Percentiles rank a stretch among this genome's conserved stretches.
Conservation (phyloP, 1,139 yeast genomes). For the Blastobotrys illinoisensis region DNA sequence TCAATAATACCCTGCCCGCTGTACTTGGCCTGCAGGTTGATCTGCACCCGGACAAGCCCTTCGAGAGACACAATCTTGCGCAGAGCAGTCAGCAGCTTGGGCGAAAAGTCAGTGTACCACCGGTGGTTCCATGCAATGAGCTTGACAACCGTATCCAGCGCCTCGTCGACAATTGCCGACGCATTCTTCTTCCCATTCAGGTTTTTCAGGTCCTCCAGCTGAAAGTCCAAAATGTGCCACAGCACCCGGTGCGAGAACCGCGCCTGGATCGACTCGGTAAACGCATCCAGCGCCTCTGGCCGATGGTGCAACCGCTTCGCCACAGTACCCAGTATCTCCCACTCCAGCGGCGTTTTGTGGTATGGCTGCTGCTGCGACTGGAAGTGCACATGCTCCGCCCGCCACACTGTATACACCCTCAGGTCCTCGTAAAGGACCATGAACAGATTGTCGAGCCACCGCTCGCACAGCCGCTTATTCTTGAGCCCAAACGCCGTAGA, state of each 20-base stretch:
- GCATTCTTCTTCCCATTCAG: slow-evolving; percentile 16
- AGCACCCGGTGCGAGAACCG: slow-evolving; percentile 80
- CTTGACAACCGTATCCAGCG: slow-evolving; percentile 67
- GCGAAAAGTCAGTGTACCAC: slow-evolving; percentile 92
- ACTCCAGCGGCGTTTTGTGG: slow-evolving; percentile 78
- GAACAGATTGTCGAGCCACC: slow-evolving; percentile 90
- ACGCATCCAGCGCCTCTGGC: slow-evolving; percentile 77
- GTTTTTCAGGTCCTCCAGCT: slow-evolving; percentile 32
- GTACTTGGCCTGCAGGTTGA: slow-evolving; percentile 70
- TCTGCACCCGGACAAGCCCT: slow-evolving; percentile 70
- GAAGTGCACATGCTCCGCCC: slow-evolving; percentile 81
- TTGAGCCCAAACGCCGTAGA: slow-evolving; percentile 34
- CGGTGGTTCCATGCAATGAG: slow-evolving; percentile 92
- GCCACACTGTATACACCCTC: slow-evolving; percentile 84
- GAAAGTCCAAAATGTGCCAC: slow-evolving; percentile 65
- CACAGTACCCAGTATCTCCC: slow-evolving; percentile 86
- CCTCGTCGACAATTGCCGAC: slow-evolving; percentile 34
- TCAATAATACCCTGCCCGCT: slow-evolving; percentile 59
- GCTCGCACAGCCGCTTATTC: slow-evolving; percentile 80
- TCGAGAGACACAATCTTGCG: slow-evolving; percentile 64
- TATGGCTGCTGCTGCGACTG: slow-evolving; percentile 68
- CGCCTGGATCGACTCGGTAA: slow-evolving; percentile 65
- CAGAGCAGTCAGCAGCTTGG: slow-evolving; percentile 52
- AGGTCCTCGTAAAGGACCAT: slow-evolving; percentile 84
- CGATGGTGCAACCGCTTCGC: slow-evolving; percentile 74